Conservation (phyloP, 2,329 filamentous ascomycete species). For the Leptographium lundbergii region DNA sequence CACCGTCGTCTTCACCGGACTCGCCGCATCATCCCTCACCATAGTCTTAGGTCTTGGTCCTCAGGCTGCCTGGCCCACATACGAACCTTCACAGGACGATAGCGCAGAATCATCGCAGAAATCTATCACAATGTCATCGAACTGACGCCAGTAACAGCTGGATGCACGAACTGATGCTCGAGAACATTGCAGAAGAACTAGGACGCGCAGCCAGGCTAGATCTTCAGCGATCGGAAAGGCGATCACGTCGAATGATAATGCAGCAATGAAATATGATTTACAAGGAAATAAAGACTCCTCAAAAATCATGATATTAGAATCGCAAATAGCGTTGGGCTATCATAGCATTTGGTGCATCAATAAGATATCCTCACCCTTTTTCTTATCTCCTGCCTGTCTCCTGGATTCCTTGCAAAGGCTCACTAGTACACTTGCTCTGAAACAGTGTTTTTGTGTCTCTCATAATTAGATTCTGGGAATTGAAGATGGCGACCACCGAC, state of each 20-base stretch:
- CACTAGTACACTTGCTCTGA: neutral
- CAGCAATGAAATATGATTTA: too few species aligned
- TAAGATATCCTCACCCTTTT: neutral
- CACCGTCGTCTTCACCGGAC: neutral
- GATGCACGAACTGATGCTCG: neutral
- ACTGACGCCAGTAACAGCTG: neutral
- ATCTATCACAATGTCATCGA: neutral
- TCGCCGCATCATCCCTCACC: neutral
- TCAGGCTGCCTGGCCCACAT: neutral
- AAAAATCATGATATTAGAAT: neutral
- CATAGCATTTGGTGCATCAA: neutral
- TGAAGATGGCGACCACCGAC: neutral
- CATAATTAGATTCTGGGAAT: neutral
- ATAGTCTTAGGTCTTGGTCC: neutral
- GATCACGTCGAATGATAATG: neutral
- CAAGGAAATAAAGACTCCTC: neutral
- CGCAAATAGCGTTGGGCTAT: neutral
- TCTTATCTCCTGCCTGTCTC: neutral
- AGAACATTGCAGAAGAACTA: too few species aligned
- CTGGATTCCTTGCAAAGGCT: neutral
- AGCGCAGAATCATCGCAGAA: neutral
- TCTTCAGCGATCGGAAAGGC: neutral
- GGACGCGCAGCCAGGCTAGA: neutral
- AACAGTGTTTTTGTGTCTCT: neutral
- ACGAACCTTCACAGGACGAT: neutral